These are phyloP conservation scores for Casuarina cunninghamiana DNA, from an alignment of 306 rosid genomes.

Conservation along the genomic window DNA sequence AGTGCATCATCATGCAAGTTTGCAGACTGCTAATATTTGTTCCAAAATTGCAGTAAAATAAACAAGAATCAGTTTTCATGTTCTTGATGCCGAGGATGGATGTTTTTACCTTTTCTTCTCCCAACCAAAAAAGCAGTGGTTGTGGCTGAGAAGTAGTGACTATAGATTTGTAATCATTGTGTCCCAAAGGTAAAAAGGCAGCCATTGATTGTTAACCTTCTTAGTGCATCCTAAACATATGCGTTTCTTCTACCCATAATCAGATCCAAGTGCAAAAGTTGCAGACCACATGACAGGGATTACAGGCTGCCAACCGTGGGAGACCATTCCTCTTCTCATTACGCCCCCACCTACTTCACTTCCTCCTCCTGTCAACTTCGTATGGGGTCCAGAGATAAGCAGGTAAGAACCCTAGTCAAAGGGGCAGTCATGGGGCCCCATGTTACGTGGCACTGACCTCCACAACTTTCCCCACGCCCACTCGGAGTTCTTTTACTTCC, in stretches of 20 bases:
- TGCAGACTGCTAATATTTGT: too few species aligned
- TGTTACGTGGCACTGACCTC: constrained; percentile 39
- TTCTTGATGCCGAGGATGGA: too few species aligned
- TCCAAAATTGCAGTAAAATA: too few species aligned
- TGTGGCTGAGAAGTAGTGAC: background rate
- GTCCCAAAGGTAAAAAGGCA: background rate
- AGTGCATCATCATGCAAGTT: too few species aligned
- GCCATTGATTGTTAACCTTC: background rate
- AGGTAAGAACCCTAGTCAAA: constrained; percentile 50
- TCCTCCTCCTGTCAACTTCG: constrained; percentile 3
- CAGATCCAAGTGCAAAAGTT: too few species aligned
- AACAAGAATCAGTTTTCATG: too few species aligned
- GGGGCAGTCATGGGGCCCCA: constrained; percentile 48
- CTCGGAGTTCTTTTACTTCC: background rate
- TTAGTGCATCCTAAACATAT: background rate
- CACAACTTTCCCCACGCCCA: constrained; percentile 28
- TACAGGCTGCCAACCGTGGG: too few species aligned
- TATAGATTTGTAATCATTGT: background rate
- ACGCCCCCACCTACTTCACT: constrained; percentile 59
- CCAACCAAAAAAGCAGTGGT: background rate
- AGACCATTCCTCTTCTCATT: constrained; percentile 28
- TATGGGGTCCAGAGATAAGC: constrained; percentile 24
- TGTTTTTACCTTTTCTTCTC: too few species aligned
- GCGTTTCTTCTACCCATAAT: too few species aligned
- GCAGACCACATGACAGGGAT: background rate